A percentile compares a stretch with the other conserved stretches of the same genome.
Conservation (phyloP, 768 basidiomycete genomes). For the Lanmaoa pseudosensibilis region DNA sequence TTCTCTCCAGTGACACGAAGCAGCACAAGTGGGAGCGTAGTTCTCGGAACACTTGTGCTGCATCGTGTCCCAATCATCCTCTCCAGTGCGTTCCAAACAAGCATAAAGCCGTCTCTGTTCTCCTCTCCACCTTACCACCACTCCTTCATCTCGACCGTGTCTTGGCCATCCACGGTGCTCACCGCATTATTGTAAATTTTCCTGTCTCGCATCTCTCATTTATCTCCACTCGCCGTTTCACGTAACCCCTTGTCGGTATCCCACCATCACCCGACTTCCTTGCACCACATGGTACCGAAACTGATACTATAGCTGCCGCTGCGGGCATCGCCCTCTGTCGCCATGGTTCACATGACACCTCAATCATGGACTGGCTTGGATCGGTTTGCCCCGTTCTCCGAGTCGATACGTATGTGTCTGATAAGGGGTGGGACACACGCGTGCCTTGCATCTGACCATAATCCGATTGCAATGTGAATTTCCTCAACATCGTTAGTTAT, state of each 20-base stretch:
- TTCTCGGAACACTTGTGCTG: conserved; percentile 44
- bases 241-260: background rate
- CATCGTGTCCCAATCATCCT: conserved; percentile 11
- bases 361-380: background rate
- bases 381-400: conserved; percentile 11
- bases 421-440: background rate
- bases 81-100: background rate
- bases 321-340: background rate
- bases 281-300: background rate
- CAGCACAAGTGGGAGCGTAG: conserved; percentile 45
- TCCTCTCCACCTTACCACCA: background rate
- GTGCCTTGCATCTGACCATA: background rate
- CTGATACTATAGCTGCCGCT: background rate
- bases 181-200: background rate
- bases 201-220: background rate
- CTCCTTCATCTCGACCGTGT: too few relatives aligned
- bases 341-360: background rate
- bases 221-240: background rate
- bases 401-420: background rate
- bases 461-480: background rate
- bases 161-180: background rate
- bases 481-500: background rate
- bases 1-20: conserved; percentile 9
- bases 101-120: background rate
- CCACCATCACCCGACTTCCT: conserved; percentile 11